Conservation (phyloP, 2,329 filamentous ascomycete genomes). For the Aureobasidium sp. region DNA sequence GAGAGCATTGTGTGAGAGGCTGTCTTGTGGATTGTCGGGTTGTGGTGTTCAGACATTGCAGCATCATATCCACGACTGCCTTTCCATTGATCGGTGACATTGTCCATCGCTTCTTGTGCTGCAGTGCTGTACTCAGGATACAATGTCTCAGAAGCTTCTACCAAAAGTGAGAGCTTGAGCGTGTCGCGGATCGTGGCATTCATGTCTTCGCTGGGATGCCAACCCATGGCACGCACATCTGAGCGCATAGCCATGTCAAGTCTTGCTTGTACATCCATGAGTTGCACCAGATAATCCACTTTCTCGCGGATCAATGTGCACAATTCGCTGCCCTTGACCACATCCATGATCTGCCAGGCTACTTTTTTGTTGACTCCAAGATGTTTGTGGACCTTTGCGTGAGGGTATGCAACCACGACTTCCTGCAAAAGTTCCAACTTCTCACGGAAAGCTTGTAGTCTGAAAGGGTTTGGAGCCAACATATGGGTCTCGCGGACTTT, state of each 20-base stretch:
- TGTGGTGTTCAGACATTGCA: conserved; percentile 15
- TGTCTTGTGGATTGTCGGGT: conserved; percentile 15
- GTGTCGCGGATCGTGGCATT: conserved; percentile 38
- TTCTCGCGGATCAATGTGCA: conserved; percentile 45
- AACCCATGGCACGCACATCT: conserved; percentile 53
- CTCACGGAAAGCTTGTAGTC: conserved; percentile 52
- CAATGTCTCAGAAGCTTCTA: conserved; percentile 45
- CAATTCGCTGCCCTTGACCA: conserved; percentile 44
- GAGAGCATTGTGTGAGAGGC: conserved; percentile 18
- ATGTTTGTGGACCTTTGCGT: conserved; percentile 5
- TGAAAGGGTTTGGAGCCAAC: conserved; percentile 23
- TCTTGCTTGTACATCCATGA: conserved; percentile 48
- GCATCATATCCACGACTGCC: conserved; percentile 17
- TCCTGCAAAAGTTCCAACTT: conserved; percentile 48
- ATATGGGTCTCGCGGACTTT: conserved; percentile 44
- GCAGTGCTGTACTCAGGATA: conserved; percentile 52
- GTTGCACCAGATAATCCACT: conserved; percentile 48
- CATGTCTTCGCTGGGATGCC: conserved; percentile 45
- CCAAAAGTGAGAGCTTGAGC: conserved; percentile 48
- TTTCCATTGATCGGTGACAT: conserved; percentile 37
- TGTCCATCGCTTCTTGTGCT: conserved; percentile 46
- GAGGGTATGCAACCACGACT: conserved; percentile 27
- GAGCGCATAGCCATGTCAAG: conserved; percentile 49
- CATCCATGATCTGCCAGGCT: conserved; percentile 48
- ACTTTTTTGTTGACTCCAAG: conserved; percentile 26